Percentiles rank a stretch among this genome's conserved stretches.
Conservation (phyloP, 768 basidiomycete genomes). For the Pleurotus tuber-regium region DNA sequence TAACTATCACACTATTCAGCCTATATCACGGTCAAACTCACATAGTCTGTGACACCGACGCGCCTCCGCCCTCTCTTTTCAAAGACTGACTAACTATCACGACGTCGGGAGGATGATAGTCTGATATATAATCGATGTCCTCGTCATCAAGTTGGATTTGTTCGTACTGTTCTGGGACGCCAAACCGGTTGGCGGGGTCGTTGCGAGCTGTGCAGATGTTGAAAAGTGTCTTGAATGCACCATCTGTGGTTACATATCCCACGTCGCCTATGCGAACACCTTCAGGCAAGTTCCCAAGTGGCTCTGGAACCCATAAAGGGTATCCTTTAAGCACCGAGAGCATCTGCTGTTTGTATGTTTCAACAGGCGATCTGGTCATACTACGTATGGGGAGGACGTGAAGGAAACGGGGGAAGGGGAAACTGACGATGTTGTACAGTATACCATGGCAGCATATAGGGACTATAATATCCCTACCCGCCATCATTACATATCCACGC, state of each 20-base stretch:
- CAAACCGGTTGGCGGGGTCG: too few species aligned
- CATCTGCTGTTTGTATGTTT: neutral
- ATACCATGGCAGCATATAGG: too few species aligned
- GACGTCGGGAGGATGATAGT: too few species aligned
- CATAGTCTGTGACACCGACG: too few species aligned
- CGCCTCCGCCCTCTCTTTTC: neutral
- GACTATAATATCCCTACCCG: too few species aligned
- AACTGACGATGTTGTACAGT: too few species aligned
- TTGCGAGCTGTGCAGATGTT: neutral
- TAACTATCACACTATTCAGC: too few species aligned
- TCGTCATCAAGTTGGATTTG: neutral
- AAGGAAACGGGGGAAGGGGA: too few species aligned
- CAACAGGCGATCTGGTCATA: neutral
- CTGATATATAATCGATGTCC: neutral
- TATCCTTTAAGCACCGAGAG: neutral
- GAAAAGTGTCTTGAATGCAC: neutral
- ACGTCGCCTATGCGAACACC: neutral
- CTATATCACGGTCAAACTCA: too few species aligned
- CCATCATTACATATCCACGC: too few species aligned
- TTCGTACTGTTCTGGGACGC: slow-evolving; percentile 13
- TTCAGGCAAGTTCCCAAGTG: neutral
- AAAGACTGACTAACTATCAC: neutral
- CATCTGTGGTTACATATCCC: neutral
- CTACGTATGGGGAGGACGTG: too few species aligned
- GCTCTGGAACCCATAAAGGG: neutral